Base-by-base conservation (phyloP, 805 yeast species). In the Spathaspora passalidarum region DNA sequence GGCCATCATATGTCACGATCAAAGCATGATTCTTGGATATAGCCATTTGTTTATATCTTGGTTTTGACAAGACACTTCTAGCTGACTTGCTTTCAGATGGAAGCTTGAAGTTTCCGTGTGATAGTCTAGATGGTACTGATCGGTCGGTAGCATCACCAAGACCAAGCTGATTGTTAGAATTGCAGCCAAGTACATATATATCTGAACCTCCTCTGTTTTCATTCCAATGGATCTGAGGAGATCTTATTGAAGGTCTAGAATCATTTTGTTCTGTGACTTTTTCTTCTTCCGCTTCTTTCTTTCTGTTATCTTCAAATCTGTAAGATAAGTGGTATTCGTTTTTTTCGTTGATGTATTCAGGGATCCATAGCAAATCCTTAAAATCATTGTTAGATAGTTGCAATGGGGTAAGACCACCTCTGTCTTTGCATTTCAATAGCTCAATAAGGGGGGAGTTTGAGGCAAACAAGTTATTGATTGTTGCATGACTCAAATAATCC, bases 341-440 rank as follows among this genome's bases (percentile, higher is more conserved):
- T 18, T 60, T 56, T 35, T 71, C 69, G 38, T 66, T 61, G 41
- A 76, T 68, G 36, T 69, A 70, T 19, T 59, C 62, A 0, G 80
- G 80, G 16, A 72, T 51, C 66, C 76, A 72, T 18, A 63, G 60
- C 34, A 78, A 56, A 40, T 71, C 72, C 46, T 73, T 66, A 40
- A 64, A 57, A 46, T 79, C 79, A 47, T 75, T 68, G 39, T 70
- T 72, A 29, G 83, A 66, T 2, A 88, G 62, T 56, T 88, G 94
- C 48, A 88, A 63, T 0, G 97, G 96, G 0, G 91, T 83, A 18
- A 74, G 64, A 0, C 85, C 84, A 56, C 79, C 82, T 34, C 90
- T 69, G 63, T 90, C 97, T 53, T 82, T 83, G 22, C 78, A 66
- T 34, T 74, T 73, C 25, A 84, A 58, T 16, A 47, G 32, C 9